A percentile compares a stretch with the other conserved stretches of the same genome.
Conservation (phyloP, 2,329 filamentous ascomycete species). For the Cladosporium sp. region DNA sequence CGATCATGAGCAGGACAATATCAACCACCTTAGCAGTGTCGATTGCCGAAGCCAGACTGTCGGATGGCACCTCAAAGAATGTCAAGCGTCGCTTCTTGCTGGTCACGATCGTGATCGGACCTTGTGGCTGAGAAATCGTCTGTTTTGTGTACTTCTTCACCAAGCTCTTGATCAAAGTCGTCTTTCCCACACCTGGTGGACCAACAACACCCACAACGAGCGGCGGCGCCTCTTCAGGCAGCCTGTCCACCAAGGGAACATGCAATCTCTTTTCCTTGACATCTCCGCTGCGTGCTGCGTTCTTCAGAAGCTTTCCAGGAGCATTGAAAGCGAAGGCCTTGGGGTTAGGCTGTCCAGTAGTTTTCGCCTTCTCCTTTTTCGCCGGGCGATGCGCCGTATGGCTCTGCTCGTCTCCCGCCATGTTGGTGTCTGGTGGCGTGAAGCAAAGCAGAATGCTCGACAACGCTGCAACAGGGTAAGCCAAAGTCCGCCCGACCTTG, state of each 20-base stretch:
- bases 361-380: conserved; percentile 64
- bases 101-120: conserved; percentile 92
- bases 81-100: conserved; percentile 93
- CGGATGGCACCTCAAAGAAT: conserved; percentile 91
- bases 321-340: conserved; percentile 86
- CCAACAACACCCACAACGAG: conserved; percentile 92
- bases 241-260: conserved; percentile 90
- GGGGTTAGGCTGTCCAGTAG: conserved; percentile 64
- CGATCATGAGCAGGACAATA: conserved; percentile 95
- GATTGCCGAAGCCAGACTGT: conserved; percentile 93
- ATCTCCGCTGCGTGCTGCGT: conserved; percentile 69
- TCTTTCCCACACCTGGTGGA: conserved; percentile 90
- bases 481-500: too few relatives aligned
- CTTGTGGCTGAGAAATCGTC: conserved; percentile 80
- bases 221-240: conserved; percentile 92
- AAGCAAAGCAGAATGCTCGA: not conserved
- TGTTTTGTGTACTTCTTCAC: conserved; percentile 95
- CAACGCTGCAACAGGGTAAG: not conserved
- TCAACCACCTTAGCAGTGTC: conserved; percentile 96
- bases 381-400: conserved; percentile 81
- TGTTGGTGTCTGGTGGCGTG: conserved; percentile 14
- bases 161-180: conserved; percentile 89
- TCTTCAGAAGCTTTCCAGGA: conserved; percentile 73
- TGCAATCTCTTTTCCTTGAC: conserved; percentile 94
- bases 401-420: conserved; percentile 56